Evolutionary conservation across 495 filamentous ascomycete species (phyloP).

Genomic region (Penicillium paxilli): DNA sequence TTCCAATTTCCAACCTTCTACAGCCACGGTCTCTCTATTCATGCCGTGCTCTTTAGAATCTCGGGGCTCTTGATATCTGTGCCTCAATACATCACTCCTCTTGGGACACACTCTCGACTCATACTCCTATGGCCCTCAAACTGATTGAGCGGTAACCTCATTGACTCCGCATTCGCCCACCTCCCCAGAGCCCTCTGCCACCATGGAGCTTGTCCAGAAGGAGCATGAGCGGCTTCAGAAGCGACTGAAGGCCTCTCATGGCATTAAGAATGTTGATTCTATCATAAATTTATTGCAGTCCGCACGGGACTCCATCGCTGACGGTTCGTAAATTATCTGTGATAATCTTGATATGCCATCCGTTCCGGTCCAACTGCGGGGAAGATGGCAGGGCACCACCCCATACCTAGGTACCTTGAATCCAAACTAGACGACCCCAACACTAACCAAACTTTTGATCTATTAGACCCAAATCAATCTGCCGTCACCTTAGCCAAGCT

Average conservation of each 20-base stretch:
- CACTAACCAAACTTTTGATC: constrained; percentile 7
- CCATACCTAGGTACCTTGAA: too few species aligned
- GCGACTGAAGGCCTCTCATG: constrained; percentile 66
- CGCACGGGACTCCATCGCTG: constrained; percentile 68
- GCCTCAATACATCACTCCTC: background rate
- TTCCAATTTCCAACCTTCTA: background rate
- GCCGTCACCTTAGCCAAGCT: constrained; percentile 75
- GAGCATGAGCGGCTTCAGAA: constrained; percentile 71
- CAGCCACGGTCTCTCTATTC: constrained; percentile 1
- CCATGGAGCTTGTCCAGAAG: constrained; percentile 71
- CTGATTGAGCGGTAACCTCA: constrained; percentile 28
- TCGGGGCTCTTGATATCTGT: background rate
- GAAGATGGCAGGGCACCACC: background rate
- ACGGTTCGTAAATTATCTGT: constrained; percentile 48
- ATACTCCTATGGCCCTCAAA: constrained; percentile 13
- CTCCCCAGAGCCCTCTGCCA: constrained; percentile 11
- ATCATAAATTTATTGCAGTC: constrained; percentile 73
- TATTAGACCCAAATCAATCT: constrained; percentile 65
- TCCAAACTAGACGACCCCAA: constrained; percentile 10
- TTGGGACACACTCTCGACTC: background rate
- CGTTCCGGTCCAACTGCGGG: background rate
- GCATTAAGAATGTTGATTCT: constrained; percentile 73
- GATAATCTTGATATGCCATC: background rate
- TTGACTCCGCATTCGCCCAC: constrained; percentile 19
- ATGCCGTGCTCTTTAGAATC: background rate